Conservation (phyloP, 352 stramenopile genomes). For the Globisporangium nagaii region DNA sequence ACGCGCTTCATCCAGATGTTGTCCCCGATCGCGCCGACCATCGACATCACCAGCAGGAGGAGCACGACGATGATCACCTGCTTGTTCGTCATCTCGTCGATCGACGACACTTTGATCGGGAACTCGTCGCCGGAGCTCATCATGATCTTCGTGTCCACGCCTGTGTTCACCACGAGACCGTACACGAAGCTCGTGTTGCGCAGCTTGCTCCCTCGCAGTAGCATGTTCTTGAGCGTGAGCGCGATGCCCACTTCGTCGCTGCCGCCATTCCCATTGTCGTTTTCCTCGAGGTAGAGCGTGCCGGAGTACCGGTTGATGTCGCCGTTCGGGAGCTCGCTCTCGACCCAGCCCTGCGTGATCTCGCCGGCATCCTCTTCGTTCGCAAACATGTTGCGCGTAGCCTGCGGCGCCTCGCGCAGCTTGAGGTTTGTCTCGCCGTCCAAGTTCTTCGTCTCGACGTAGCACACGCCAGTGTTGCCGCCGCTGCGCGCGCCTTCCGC, state of each 20-base stretch:
- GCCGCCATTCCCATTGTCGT: no score
- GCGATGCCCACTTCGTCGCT: slow-evolving; percentile 44
- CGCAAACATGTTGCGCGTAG: slow-evolving; percentile 59
- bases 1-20: slow-evolving; percentile 42
- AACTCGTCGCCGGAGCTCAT: slow-evolving; percentile 85
- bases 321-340: slow-evolving; percentile 75
- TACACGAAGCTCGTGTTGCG: slow-evolving; percentile 88
- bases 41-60: slow-evolving; percentile 62
- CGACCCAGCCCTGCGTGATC: slow-evolving; percentile 60
- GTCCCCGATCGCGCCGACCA: slow-evolving; percentile 60
- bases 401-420: slow-evolving; percentile 57
- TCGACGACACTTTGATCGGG: slow-evolving; percentile 76
- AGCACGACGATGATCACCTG: slow-evolving; percentile 80
- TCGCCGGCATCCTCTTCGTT: slow-evolving; percentile 63
- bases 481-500: slow-evolving; percentile 48
- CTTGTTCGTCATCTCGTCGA: slow-evolving; percentile 84
- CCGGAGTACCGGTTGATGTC: slow-evolving; percentile 81
- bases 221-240: slow-evolving; percentile 84
- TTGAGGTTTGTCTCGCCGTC: slow-evolving; percentile 88
- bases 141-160: slow-evolving; percentile 91
- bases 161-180: slow-evolving; percentile 92
- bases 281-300: slow-evolving; percentile 58
- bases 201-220: slow-evolving; percentile 87
- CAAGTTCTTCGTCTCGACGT: slow-evolving; percentile 88
- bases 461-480: slow-evolving; percentile 74